phyloP scores from a whole-genome alignment of 331 rosid genomes.

The Phaseolus coccineus region DNA sequence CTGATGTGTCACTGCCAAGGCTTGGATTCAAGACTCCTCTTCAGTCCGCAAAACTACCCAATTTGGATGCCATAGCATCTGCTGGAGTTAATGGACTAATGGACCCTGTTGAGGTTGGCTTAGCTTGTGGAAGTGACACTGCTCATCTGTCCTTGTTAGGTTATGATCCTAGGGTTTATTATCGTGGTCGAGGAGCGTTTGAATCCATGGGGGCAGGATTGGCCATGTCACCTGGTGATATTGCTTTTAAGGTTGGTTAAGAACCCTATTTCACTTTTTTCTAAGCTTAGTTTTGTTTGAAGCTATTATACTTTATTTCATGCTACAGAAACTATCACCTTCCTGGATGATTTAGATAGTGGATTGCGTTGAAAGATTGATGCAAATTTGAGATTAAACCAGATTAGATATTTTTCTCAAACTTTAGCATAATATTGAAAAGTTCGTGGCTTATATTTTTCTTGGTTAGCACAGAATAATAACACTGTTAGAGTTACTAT shows the following conservation, averaged over 20 bases:
- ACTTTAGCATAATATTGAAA: background rate
- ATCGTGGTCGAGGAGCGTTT: constrained; percentile 94
- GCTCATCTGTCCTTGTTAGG: constrained; percentile 98
- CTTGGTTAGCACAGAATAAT: constrained; percentile 5
- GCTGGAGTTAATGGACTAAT: constrained; percentile 91
- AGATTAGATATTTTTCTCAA: constrained; percentile 11
- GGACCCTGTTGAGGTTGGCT: constrained; percentile 98
- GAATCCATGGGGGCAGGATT: constrained; percentile 99
- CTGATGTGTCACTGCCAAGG: constrained; percentile 90
- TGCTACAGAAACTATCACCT: constrained; percentile 17
- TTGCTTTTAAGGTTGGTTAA: constrained; percentile 83
- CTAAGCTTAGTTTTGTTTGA: constrained; percentile 10
- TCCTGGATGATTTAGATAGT: constrained; percentile 1
- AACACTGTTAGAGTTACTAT: too few relatives aligned
- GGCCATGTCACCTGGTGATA: constrained; percentile 98
- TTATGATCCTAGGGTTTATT: constrained; percentile 88
- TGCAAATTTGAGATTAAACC: constrained; percentile 19
- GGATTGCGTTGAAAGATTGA: constrained; percentile 9
- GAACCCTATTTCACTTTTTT: constrained; percentile 1
- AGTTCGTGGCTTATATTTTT: background rate
- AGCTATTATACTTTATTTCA: constrained; percentile 1
- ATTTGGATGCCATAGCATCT: constrained; percentile 88
- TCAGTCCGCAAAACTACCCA: constrained; percentile 77
- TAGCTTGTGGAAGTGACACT: constrained; percentile 98
- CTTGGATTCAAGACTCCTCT: constrained; percentile 86